Percentiles rank a stretch among this genome's conserved stretches.
These are phyloP conservation scores for Tremella mesenterica DNA, from an alignment of 768 basidiomycete species.

Conservation along the genomic window DNA sequence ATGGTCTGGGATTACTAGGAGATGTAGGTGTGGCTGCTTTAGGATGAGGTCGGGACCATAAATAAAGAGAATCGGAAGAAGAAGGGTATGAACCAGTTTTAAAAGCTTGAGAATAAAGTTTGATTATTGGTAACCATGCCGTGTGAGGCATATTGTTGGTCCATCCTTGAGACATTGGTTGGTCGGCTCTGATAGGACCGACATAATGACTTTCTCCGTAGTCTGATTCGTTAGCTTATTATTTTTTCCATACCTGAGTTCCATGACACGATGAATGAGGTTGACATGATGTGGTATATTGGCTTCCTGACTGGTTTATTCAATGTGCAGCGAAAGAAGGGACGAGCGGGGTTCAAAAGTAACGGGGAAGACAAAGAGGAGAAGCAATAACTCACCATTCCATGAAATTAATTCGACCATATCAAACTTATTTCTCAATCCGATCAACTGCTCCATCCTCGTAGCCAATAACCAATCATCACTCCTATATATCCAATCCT, in stretches of 20 bases:
- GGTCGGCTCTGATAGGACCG: constrained; percentile 35
- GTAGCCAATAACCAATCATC: constrained; percentile 44
- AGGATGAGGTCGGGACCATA: constrained; percentile 42
- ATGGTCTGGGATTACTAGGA: constrained; percentile 27
- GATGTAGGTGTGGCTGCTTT: constrained; percentile 25
- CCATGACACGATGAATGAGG: no score
- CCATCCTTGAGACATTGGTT: constrained; percentile 39
- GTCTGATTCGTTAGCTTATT: constrained; percentile 15
- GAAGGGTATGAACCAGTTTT: constrained; percentile 41
- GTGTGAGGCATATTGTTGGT: constrained; percentile 39
- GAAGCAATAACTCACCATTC: constrained; percentile 38
- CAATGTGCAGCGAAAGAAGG: no score
- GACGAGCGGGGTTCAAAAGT: no score
- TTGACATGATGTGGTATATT: no score
- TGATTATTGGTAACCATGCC: constrained; percentile 26
- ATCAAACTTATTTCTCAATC: constrained; percentile 39
- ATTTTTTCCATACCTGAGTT: no score
- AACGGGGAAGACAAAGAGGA: background rate
- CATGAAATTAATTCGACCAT: constrained; percentile 45
- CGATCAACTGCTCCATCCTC: constrained; percentile 43
- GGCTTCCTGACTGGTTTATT: no score
- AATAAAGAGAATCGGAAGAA: constrained; percentile 29
- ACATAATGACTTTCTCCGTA: constrained; percentile 42
- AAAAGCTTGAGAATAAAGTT: constrained; percentile 39
- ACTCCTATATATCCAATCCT: constrained; percentile 45